Evolutionary conservation across 2,329 filamentous ascomycete species (phyloP).

Genomic region (Coniochaeta hoffmannii): DNA sequence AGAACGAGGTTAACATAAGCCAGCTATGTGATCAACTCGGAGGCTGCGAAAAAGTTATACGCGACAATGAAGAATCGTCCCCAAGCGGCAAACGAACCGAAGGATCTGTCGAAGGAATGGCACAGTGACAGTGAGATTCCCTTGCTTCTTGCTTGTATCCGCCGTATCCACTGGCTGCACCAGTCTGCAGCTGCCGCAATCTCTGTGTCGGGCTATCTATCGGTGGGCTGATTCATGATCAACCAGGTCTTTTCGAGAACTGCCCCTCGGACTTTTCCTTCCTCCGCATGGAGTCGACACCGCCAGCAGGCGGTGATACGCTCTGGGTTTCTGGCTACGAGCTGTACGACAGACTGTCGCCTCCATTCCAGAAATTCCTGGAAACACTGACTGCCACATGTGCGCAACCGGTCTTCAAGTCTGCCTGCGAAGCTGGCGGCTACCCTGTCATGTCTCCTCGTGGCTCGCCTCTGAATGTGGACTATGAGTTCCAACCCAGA

Average conservation of each 20-base stretch:
- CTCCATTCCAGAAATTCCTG: conserved; percentile 36
- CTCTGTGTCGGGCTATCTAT: no score
- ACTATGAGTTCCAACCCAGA: conserved; percentile 34
- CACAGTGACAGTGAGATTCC: conserved; percentile 25
- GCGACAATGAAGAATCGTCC: conserved; percentile 26
- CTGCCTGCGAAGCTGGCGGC: conserved; percentile 24
- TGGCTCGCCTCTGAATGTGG: conserved; percentile 44
- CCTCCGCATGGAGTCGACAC: conserved; percentile 22
- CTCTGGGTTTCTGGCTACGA: conserved; percentile 35
- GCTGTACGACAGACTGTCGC: conserved; percentile 41
- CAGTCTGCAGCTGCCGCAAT: no score
- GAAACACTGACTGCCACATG: conserved; percentile 37
- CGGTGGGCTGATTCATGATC: conserved; percentile 1
- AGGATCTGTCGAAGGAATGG: conserved; percentile 24
- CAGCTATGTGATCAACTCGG: conserved; percentile 28
- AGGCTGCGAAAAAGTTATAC: conserved; percentile 25
- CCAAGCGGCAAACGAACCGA: conserved; percentile 16
- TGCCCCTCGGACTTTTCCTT: conserved; percentile 24
- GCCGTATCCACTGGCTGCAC: no score
- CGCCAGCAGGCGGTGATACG: conserved; percentile 27
- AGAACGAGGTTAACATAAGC: neutral
- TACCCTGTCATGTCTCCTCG: conserved; percentile 35
- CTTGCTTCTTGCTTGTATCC: neutral
- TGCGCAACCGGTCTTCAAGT: conserved; percentile 29
- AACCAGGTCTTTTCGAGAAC: conserved; percentile 20